A percentile compares a stretch with the other conserved stretches of the same genome.
These are phyloP conservation scores for Haematococcus sp. DNA, from an alignment of 139 green algal species.

Conservation along the genomic window DNA sequence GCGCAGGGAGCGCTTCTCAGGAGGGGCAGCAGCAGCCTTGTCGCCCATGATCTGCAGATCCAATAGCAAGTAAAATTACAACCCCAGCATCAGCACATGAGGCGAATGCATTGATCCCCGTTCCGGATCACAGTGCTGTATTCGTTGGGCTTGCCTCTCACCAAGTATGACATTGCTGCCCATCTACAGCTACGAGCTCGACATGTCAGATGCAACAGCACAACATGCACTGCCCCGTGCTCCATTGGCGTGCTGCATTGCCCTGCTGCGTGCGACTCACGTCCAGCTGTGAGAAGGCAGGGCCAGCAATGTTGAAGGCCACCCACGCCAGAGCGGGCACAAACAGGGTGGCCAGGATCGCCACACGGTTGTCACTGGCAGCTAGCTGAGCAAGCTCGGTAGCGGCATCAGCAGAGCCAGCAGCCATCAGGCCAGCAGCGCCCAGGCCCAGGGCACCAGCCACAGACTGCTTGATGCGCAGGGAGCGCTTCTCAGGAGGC, in stretches of 20 bases:
- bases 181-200: too few species aligned
- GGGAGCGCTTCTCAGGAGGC: not conserved
- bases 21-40: not conserved
- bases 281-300: conserved; percentile 61
- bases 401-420: conserved; percentile 59
- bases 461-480: conserved; percentile 12
- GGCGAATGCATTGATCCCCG: not conserved
- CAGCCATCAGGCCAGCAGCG: conserved; percentile 33
- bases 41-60: not conserved
- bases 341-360: conserved; percentile 42
- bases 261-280: too few species aligned
- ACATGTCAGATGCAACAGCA: too few species aligned
- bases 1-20: not conserved
- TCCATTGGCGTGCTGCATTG: too few species aligned
- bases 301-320: conserved; percentile 74
- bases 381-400: conserved; percentile 73
- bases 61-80: not conserved
- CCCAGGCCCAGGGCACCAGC: conserved; percentile 28
- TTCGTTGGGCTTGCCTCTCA: not conserved
- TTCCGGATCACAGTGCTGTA: not conserved
- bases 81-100: not conserved
- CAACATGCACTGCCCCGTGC: too few species aligned
- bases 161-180: too few species aligned
- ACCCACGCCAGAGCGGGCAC: conserved; percentile 66
- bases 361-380: conserved; percentile 59